Evolutionary conservation across 129 eudicot species (phyloP).

Genomic region (Centrapalus pauciflorus): DNA sequence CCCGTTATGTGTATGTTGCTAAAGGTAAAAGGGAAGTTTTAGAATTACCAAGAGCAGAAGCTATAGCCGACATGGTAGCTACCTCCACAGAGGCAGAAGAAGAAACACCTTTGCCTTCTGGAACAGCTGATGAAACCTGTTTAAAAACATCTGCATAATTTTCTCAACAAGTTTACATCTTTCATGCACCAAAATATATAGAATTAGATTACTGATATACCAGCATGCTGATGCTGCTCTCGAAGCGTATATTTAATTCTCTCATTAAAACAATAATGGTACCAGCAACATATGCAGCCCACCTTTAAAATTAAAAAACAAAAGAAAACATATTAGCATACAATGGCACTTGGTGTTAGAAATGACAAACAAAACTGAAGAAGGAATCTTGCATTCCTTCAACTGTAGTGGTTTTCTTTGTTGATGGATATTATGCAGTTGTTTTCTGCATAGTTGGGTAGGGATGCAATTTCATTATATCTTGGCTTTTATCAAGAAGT

Average conservation of each 20-base stretch:
- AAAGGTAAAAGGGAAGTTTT: neutral
- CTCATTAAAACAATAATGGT: constrained; percentile 77
- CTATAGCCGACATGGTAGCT: constrained; percentile 95
- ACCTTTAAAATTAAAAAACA: constrained; percentile 28
- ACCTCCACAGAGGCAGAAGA: constrained; percentile 99
- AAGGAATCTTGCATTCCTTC: too few relatives aligned
- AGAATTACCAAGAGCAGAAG: constrained; percentile 85
- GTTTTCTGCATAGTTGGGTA: too few relatives aligned
- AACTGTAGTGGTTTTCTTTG: too few relatives aligned
- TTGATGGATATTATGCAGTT: too few relatives aligned
- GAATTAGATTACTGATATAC: constrained; percentile 30
- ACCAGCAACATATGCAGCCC: constrained; percentile 88
- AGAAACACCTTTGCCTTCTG: constrained; percentile 99
- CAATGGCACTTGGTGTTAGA: neutral
- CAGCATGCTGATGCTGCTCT: constrained; percentile 95
- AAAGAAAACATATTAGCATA: neutral
- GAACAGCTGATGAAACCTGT: constrained; percentile 98
- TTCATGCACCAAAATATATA: neutral
- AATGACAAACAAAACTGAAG: too few relatives aligned
- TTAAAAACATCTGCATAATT: neutral
- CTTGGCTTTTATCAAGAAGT: too few relatives aligned
- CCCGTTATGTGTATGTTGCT: too few relatives aligned
- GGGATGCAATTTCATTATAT: too few relatives aligned
- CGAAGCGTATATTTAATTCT: constrained; percentile 70
- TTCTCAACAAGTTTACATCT: too few relatives aligned